Evolutionary conservation across 2,329 filamentous ascomycete genomes (phyloP), one percentile per base, ranked within the genome.

Genomic region (Neopestalotiopsis sp.): DNA sequence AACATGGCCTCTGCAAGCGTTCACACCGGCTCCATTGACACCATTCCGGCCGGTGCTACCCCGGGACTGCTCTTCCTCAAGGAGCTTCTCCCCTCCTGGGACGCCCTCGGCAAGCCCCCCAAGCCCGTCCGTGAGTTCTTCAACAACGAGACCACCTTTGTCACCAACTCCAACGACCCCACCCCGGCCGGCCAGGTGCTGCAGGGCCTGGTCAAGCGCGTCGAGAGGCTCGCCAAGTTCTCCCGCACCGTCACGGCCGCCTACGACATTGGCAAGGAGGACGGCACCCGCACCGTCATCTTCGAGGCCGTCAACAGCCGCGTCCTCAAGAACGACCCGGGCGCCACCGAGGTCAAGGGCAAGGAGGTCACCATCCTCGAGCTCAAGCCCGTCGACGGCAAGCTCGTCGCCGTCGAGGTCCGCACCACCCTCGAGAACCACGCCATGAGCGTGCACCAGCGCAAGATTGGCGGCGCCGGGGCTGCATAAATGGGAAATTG

Each of bases 91-190:
- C 65, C 65, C 7, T 67, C 65, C 3, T 67, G 30, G 42, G 65
- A 67, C 24, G 52, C 65, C 30, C 56, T 67, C 20, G 65, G 65
- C 52, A 67, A 67, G 65, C 65, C 65, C 49, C 32, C 65, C 10
- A 60, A 40, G 52, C 65, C 65, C 7, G 52, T 67, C 17, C 65
- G 65, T 45, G 56, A 60, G 13, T 67, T 67, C 49, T 67, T 67
- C 65, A 45, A 40, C 65, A 56, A 67, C 20, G 56, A 45, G 40
- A 59, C 65, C 65, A 60, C 14, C 24, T 59, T 67, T 32, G n/a
- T 60, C n/a, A 67, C 65, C 56, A 67, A 67, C 56, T 67, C 65
- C 65, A 67, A 67, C n/a, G 65, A 67, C 32, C 32, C 65, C 30
- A 59, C 40, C 34, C 65, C 65, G 12, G 56, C 42, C 30, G 65